Conservation (phyloP, 2,329 filamentous ascomycete genomes). For the Grosmannia huntii region DNA sequence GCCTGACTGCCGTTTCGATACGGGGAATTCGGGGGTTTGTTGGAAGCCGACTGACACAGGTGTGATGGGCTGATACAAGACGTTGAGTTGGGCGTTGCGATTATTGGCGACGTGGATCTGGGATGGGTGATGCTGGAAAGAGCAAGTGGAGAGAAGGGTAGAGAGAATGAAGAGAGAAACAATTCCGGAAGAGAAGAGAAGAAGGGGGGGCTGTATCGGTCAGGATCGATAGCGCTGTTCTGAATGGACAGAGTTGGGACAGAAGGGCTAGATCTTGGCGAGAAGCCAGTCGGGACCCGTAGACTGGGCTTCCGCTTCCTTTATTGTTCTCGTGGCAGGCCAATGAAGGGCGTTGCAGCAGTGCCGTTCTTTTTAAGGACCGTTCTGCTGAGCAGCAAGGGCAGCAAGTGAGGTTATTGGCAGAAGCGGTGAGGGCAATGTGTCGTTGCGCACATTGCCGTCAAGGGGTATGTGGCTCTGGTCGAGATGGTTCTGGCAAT, state of each 20-base stretch:
- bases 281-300: neutral
- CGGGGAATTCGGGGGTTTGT: neutral
- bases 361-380: neutral
- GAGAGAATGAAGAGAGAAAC: neutral
- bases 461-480: neutral
- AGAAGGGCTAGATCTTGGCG: slow-evolving; percentile 3
- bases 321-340: neutral
- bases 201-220: neutral
- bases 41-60: neutral
- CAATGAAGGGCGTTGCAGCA: neutral
- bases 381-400: neutral
- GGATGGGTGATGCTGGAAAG: neutral
- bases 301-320: neutral
- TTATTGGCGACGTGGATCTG: neutral
- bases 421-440: neutral
- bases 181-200: neutral
- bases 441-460: neutral
- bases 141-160: neutral
- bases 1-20: neutral
- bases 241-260: neutral
- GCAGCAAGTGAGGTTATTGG: neutral
- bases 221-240: neutral
- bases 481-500: neutral
- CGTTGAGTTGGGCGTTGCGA: neutral
- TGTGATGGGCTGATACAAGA: neutral